These are phyloP conservation scores for Coemansia sp. DNA, from an alignment of 192 early-diverging fungal genomes.

Conservation along the genomic window DNA sequence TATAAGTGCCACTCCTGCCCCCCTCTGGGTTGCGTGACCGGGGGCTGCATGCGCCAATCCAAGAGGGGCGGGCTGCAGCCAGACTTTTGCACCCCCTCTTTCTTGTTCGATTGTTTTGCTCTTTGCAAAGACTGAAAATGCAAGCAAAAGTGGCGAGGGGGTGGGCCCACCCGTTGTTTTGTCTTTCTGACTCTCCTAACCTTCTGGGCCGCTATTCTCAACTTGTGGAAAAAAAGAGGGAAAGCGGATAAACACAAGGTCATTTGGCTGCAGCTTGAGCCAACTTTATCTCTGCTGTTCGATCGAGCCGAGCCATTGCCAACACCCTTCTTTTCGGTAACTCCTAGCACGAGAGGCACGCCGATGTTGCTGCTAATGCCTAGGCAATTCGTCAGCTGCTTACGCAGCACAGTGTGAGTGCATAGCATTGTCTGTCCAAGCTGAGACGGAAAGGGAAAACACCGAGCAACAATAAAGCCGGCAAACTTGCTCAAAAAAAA, in stretches of 20 bases:
- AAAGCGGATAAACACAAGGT: neutral
- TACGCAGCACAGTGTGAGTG: neutral
- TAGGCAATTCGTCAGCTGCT: neutral
- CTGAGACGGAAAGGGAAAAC: neutral
- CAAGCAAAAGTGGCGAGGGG: neutral
- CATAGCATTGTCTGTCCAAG: neutral
- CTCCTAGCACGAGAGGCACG: neutral
- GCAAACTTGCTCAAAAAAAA: neutral
- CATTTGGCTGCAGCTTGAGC: neutral
- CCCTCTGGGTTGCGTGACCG: slow-evolving; percentile 1
- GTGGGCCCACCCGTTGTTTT: neutral
- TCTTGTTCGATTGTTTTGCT: neutral
- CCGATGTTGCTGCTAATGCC: neutral
- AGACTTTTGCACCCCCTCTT: slow-evolving; percentile 9
- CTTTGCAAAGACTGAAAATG: neutral
- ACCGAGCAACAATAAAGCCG: neutral
- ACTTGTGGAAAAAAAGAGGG: neutral
- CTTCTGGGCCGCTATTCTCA: neutral
- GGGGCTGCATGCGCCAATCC: slow-evolving; percentile 9
- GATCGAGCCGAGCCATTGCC: neutral
- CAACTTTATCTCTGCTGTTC: neutral
- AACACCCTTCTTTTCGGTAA: neutral
- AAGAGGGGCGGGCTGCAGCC: slow-evolving; percentile 1
- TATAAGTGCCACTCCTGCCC: slow-evolving; percentile 4
- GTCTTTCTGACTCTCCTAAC: neutral